Evolutionary conservation across 768 basidiomycete genomes (phyloP).

Genomic region (Lactifluus echinatus): DNA sequence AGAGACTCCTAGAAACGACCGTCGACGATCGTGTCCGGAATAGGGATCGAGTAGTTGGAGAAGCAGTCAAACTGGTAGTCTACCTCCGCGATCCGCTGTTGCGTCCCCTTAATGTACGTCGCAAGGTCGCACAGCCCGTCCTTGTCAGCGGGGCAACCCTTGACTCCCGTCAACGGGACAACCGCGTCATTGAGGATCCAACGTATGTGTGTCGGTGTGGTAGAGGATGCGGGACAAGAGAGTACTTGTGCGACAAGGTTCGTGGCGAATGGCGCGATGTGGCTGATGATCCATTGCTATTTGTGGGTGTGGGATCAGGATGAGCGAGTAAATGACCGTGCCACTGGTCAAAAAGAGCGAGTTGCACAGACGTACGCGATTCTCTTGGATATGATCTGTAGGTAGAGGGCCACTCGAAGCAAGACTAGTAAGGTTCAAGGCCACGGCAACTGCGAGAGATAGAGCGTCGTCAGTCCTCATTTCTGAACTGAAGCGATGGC

Average conservation of each 20-base stretch:
- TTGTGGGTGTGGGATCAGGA: too few species aligned
- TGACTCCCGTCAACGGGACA: conserved; percentile 37
- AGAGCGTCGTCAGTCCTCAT: background rate
- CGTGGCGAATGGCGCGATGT: conserved; percentile 40
- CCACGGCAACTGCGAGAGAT: conserved; percentile 31
- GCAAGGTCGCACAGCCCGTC: conserved; percentile 36
- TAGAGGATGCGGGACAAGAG: background rate
- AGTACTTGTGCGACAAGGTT: conserved; percentile 37
- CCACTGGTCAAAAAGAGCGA: background rate
- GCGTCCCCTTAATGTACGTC: conserved; percentile 33
- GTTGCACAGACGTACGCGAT: conserved; percentile 22
- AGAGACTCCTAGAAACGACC: conserved; percentile 22
- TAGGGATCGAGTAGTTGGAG: conserved; percentile 38
- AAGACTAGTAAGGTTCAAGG: conserved; percentile 39
- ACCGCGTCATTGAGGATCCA: conserved; percentile 43
- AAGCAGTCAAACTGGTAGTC: conserved; percentile 37
- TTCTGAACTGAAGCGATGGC: background rate
- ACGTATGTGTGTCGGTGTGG: conserved; percentile 29
- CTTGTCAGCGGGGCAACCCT: conserved; percentile 33
- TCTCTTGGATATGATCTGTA: conserved; percentile 29
- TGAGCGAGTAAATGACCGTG: background rate
- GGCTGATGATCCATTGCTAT: conserved; percentile 30
- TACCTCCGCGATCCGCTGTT: conserved; percentile 31
- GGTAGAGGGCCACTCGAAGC: conserved; percentile 35
- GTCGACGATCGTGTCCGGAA: conserved; percentile 33